Base-by-base conservation (phyloP, 1,284 basidiomycete genomes). In the Ceratorhiza oryzae-sativae region DNA sequence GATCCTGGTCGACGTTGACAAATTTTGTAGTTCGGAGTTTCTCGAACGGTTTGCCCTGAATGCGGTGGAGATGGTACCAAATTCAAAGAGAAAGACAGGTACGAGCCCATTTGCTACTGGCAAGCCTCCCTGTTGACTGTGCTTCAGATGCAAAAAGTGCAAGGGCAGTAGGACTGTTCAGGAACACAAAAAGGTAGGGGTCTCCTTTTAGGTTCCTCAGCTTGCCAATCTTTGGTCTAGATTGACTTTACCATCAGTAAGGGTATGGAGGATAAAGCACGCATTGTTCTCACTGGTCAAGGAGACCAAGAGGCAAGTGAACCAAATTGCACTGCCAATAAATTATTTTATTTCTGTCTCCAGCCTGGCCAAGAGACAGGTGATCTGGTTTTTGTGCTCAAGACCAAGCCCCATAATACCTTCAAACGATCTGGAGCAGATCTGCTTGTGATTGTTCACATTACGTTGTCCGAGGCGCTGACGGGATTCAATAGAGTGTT, bases 401-500 rank as follows among this genome's bases (percentile, higher is more conserved):
- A 89, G 77, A 83, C 87, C 30, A 80, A 82, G 46, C 84, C 84
- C 1, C 94, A 98, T 76, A 83, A 88, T 1, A 88, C 90, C 0
- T 96, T 98, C 79, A 88, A 92, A 77, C 88, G 94, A 39, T 88
- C 89, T 18, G 90, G 90, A 39, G 88, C 88, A 74, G 90, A 95
- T 77, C 83, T 95, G 30, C 83, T 93, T 42, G 88, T 91, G 1
- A 89, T 86, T 39, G 88, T 93, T 65, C 87, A 87, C 46, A 90
- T 98, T 73, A 94, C 92, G 0, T 84, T 97, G n/a, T 95, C 94
- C 5, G 95, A 98, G 81, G 92, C 95, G 1, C 85, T 98, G 10
- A 86, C 96, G 56, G 95, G 95, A 18, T 95, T 98, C 81, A 91
- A 89, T 67, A 88, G 95, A 23, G 89, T 97, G 74, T 82, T 96